Evolutionary conservation across 805 yeast genomes (phyloP).

Genomic region (Wickerhamiella shivajii): DNA sequence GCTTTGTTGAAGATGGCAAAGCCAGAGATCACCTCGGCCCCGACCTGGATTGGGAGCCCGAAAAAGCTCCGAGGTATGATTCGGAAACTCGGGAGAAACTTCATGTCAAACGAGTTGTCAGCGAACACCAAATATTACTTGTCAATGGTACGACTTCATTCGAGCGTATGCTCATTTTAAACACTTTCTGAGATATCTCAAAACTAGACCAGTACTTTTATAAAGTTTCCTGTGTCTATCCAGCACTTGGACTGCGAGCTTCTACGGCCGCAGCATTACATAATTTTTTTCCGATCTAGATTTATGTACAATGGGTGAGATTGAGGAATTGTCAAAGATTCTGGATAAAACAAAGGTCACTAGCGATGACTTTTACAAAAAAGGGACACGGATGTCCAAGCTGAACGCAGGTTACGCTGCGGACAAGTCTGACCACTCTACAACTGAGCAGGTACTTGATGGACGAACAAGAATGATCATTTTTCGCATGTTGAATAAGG

Average conservation of each 20-base stretch:
- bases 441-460: slow-evolving; percentile 92
- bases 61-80: slow-evolving; percentile 41
- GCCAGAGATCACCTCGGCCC: slow-evolving; percentile 69
- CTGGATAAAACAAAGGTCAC: slow-evolving; percentile 15
- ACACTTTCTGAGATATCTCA: too few relatives aligned
- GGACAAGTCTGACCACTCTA: slow-evolving; percentile 87
- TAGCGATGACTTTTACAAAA: slow-evolving; percentile 16
- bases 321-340: slow-evolving; percentile 4
- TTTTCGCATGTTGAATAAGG: slow-evolving; percentile 67
- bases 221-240: too few relatives aligned
- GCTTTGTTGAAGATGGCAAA: slow-evolving; percentile 74
- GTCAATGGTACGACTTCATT: background rate
- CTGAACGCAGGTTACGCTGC: slow-evolving; percentile 17
- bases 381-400: slow-evolving; percentile 19
- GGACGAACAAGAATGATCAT: slow-evolving; percentile 82
- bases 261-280: slow-evolving; percentile 5
- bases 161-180: background rate
- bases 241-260: too few relatives aligned
- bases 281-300: slow-evolving; percentile 5
- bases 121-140: too few relatives aligned
- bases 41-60: slow-evolving; percentile 63
- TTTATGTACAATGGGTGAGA: background rate
- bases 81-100: too few relatives aligned
- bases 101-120: too few relatives aligned
- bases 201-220: too few relatives aligned